These are phyloP conservation scores for Metschnikowia koreensis DNA, from an alignment of 805 yeast species.

Conservation along the genomic window DNA sequence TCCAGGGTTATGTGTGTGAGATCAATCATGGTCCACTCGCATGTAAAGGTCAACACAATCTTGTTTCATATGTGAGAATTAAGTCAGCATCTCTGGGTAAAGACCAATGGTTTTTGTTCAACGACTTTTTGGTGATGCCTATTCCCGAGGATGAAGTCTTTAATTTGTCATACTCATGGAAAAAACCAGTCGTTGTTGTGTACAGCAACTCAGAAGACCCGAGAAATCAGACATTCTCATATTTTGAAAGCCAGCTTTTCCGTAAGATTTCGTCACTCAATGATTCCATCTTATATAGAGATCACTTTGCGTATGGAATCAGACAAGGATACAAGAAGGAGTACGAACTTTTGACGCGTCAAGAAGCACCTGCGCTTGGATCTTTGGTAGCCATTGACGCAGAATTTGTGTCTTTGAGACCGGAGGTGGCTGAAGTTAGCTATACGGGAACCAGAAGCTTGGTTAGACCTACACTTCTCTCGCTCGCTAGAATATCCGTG, in stretches of 20 bases:
- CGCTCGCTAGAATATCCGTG: conserved; percentile 88
- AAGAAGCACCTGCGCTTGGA: conserved; percentile 74
- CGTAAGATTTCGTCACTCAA: conserved; percentile 38
- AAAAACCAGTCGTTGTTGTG: conserved; percentile 69
- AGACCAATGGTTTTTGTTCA: conserved; percentile 76
- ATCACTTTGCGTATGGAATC: conserved; percentile 67
- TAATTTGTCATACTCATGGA: conserved; percentile 74
- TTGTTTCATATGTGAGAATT: conserved; percentile 58
- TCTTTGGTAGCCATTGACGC: conserved; percentile 91
- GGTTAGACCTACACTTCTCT: conserved; percentile 69
- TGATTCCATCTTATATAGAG: conserved; percentile 66
- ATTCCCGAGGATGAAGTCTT: conserved; percentile 77
- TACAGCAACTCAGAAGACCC: conserved; percentile 54
- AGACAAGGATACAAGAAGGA: conserved; percentile 59
- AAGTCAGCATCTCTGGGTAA: conserved; percentile 20
- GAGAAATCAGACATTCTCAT: conserved; percentile 43
- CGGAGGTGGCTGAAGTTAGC: conserved; percentile 75
- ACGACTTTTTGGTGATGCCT: conserved; percentile 83
- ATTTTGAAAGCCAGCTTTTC: conserved; percentile 27
- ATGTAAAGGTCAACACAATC: conserved; percentile 47
- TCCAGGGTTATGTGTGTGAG: conserved; percentile 70
- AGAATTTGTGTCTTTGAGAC: conserved; percentile 82
- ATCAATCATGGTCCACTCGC: conserved; percentile 47
- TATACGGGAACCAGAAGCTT: conserved; percentile 68
- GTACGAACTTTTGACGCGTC: conserved; percentile 61